phyloP scores from a whole-genome alignment of 1,284 basidiomycete species.

The Mycena citricolor region DNA sequence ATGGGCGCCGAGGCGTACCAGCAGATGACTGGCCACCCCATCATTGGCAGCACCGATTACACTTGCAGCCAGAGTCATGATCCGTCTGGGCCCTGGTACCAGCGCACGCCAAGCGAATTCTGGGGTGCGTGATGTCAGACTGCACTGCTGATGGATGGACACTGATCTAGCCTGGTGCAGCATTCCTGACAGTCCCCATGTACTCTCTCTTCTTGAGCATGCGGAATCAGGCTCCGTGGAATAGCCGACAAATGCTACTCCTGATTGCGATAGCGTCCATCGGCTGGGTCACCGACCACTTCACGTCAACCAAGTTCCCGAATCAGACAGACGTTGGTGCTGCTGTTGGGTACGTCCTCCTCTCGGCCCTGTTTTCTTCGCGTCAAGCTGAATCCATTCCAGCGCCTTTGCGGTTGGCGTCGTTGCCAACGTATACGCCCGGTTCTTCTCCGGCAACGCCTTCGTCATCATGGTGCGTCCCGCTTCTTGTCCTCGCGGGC shows the following conservation, averaged over 20 bases:
- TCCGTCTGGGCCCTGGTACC: conserved; percentile 56
- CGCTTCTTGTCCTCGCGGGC: conserved; percentile 2
- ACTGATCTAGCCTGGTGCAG: conserved; percentile 41
- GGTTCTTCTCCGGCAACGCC: conserved; percentile 75
- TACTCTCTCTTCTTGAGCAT: conserved; percentile 76
- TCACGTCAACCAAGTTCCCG: conserved; percentile 62
- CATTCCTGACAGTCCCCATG: conserved; percentile 80
- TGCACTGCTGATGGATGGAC: background rate
- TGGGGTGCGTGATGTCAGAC: conserved; percentile 48
- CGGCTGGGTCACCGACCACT: conserved; percentile 82
- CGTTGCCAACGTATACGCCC: conserved; percentile 80
- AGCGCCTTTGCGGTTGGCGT: conserved; percentile 84
- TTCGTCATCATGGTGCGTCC: conserved; percentile 72
- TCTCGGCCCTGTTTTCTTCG: conserved; percentile 8
- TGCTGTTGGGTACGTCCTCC: conserved; percentile 54
- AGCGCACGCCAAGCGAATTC: conserved; percentile 50
- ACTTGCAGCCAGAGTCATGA: conserved; percentile 57
- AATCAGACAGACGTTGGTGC: conserved; percentile 75
- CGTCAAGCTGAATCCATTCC: conserved; percentile 20
- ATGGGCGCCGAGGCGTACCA: conserved; percentile 74
- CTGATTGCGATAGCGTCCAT: conserved; percentile 69
- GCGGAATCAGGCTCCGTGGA: conserved; percentile 74
- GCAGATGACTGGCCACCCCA: conserved; percentile 45
- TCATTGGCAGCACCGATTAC: conserved; percentile 61
- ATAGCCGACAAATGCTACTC: conserved; percentile 65